Percentiles rank a stretch among this genome's conserved stretches.
Conservation (phyloP, 495 filamentous ascomycete species). For the Daldinia decipiens region DNA sequence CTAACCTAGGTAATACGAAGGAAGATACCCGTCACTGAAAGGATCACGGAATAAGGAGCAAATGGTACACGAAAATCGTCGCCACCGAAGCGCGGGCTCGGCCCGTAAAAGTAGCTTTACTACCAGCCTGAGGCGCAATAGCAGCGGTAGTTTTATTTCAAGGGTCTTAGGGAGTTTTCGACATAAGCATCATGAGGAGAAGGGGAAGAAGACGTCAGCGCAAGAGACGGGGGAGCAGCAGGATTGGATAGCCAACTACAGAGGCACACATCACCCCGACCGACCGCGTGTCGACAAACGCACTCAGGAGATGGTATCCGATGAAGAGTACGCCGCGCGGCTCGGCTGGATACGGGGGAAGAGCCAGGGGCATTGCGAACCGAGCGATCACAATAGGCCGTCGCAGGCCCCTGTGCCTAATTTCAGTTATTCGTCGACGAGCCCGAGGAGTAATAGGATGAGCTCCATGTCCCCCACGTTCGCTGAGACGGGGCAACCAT, state of each 20-base stretch:
- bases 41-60: background rate
- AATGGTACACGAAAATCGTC: constrained; percentile 25
- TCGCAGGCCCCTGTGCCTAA: constrained; percentile 1
- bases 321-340: constrained; percentile 25
- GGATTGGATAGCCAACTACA: constrained; percentile 31
- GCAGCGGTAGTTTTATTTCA: constrained; percentile 20
- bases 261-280: constrained; percentile 41
- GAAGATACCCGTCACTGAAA: background rate
- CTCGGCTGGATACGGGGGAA: constrained; percentile 25
- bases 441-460: constrained; percentile 14
- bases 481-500: background rate
- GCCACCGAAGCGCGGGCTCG: background rate
- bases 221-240: background rate
- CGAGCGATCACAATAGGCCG: background rate
- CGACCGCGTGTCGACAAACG: constrained; percentile 35
- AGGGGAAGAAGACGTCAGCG: background rate
- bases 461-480: background rate
- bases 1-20: background rate
- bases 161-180: constrained; percentile 39
- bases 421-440: constrained; percentile 23
- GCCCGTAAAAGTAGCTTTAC: background rate
- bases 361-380: background rate
- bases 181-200: constrained; percentile 18
- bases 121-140: constrained; percentile 1
- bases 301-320: constrained; percentile 4